Evolutionary conservation across 192 early-diverging fungal species (phyloP).

Genomic region (Phlyctochytrium bullatum): DNA sequence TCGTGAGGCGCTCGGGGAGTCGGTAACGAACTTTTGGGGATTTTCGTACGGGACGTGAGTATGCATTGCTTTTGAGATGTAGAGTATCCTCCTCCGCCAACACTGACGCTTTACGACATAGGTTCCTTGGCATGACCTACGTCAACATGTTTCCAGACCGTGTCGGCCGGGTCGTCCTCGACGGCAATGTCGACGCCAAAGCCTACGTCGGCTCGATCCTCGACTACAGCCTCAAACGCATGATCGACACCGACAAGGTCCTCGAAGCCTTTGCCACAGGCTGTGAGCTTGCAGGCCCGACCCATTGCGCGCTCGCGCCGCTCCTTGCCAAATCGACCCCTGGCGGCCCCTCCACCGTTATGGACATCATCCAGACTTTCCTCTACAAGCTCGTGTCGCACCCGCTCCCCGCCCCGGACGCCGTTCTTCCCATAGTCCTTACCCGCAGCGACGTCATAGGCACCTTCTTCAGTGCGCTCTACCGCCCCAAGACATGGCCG

Average conservation of each 20-base stretch:
- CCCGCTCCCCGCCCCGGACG: no score
- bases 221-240: no score
- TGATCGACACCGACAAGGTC: slow-evolving; percentile 12
- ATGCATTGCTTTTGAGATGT: neutral
- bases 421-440: no score
- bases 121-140: slow-evolving; percentile 34
- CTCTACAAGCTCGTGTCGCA: no score
- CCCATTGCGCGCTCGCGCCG: slow-evolving; percentile 33
- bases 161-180: slow-evolving; percentile 35
- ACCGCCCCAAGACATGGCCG: no score
- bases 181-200: slow-evolving; percentile 34
- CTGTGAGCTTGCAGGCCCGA: slow-evolving; percentile 36
- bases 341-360: no score
- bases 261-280: slow-evolving; percentile 25
- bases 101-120: neutral
- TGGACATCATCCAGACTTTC: no score
- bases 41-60: slow-evolving; percentile 37
- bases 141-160: slow-evolving; percentile 45
- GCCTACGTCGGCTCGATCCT: no score
- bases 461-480: no score
- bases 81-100: neutral
- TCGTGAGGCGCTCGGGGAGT: slow-evolving; percentile 28
- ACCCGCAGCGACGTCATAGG: no score
- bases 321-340: no score
- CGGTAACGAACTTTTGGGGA: slow-evolving; percentile 34